phyloP scores from a whole-genome alignment of 768 basidiomycete genomes.

The Leucosporidium creatinivorum region DNA sequence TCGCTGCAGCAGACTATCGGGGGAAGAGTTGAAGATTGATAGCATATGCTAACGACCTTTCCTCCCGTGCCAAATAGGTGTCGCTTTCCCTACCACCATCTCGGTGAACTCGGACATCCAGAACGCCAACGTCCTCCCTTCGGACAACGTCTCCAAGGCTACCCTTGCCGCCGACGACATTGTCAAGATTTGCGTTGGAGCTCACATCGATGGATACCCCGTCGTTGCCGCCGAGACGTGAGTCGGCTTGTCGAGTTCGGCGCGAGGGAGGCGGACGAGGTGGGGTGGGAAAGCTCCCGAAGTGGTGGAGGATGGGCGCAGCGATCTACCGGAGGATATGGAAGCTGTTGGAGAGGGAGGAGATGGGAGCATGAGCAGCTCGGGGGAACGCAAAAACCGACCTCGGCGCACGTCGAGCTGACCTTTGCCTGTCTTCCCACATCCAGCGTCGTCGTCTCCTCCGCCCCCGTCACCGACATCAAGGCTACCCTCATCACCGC shows the following conservation, averaged over 20 bases:
- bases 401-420: neutral
- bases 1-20: no score
- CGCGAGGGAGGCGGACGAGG: neutral
- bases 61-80: slow-evolving; percentile 47
- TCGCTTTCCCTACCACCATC: slow-evolving; percentile 89
- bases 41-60: no score
- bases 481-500: slow-evolving; percentile 89
- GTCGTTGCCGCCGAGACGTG: slow-evolving; percentile 82
- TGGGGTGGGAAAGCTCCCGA: no score
- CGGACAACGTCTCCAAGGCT: slow-evolving; percentile 45
- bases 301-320: no score
- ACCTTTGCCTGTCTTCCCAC: neutral
- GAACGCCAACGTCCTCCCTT: slow-evolving; percentile 93
- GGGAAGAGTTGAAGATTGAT: no score
- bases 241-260: neutral
- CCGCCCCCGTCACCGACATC: slow-evolving; percentile 71
- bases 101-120: slow-evolving; percentile 84
- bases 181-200: slow-evolving; percentile 91
- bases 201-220: slow-evolving; percentile 96
- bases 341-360: no score
- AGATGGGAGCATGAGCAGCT: no score
- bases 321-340: no score
- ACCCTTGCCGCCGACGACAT: slow-evolving; percentile 75
- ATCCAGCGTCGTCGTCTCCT: slow-evolving; percentile 62
- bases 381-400: no score